Base-by-base conservation (phyloP, 2,329 filamentous ascomycete genomes). In the Sarocladium kiliense region DNA sequence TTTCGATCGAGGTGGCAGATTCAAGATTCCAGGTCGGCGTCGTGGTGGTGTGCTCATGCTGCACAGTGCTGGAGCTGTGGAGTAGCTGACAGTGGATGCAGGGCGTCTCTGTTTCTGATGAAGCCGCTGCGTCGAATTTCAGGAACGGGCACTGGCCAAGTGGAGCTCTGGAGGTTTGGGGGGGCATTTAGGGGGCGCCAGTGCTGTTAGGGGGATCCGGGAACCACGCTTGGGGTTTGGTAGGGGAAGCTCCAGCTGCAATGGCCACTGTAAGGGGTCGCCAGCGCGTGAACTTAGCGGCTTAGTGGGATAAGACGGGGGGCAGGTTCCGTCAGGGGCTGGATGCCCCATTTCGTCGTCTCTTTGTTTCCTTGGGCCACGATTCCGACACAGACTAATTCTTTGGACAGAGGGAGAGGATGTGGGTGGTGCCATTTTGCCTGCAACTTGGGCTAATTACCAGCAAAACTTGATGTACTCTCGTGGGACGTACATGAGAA, bases 1-100 rank as follows among this genome's bases (percentile, higher is more conserved):
- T 47, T 47, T 47, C 44, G 14, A 47, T 47, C 44, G n/a, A 47
- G 44, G 44, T 47, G 44, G 44, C 44, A 47, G 44, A 23, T 23
- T 30, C 25, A 14, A 23, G 21, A 30, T 47, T 47, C 44, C 44
- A 11, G 23, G 23, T 47, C 21, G 25, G 3, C 12, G 44, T 47
- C 39, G 18, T 44, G 39, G 44, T n/a, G 4, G 23, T 12, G 12
- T 47, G 44, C 44, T 23, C 3, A 23, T 27, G 44, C 23, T 14
- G 12, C 27, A 11, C 44, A 30, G 23, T 11, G 44, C 16, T 10
- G 21, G 27, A 7, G 12, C n/a, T 21, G 14, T 44, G 44, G n/a
- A 23, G 44, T 47, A 23, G 44, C 44, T 47, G 44, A 30, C 44
- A 47, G 44, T 47, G 44, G 25, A 47, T n/a, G 23, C 25, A 47